Base-by-base conservation (phyloP, 352 stramenopile genomes). In the Phytophthora europaea region DNA sequence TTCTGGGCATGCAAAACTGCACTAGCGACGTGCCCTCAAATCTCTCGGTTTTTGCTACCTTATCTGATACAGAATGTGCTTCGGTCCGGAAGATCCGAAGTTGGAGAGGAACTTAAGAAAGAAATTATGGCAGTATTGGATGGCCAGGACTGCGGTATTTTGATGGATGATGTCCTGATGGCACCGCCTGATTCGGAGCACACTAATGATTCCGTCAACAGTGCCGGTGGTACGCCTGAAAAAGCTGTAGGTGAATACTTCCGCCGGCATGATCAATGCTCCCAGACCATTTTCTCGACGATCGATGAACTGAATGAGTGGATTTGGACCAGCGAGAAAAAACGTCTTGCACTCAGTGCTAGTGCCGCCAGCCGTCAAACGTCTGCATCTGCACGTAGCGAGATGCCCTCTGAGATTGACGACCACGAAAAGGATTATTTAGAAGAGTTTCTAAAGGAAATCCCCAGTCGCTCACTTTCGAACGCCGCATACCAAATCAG, bases 241-340 rank as follows among this genome's bases (percentile, higher is more conserved):
- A 78, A 72, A 47, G 55, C 70, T 13, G 75, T 86, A 65, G 81
- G 74, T 3, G 89, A 94, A 36, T 85, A 88, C 52, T 90, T 88
- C 28, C 93, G 88, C 66, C 86, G 88, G 0, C 87, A 96, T 72
- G 88, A 97, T 56, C 90, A 96, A 57, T 97, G 90, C 59, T 88
- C 81, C 8, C 90, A 97, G 63, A 94, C 83, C 0, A 92, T 97
- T 65, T 93, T 97, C 53, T 91, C 89, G 12, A 94, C 87, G 2
- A 87, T 97, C 20, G 90, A 97, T 74, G 89, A 96, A 48, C 67
- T 97, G 8, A 97, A 95, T 65, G 89, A 97, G 15, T 97, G 90
- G 90, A 81, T 97, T 16, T 97, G 90, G 90, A 90, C 70, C 38
- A 93, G 72, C 53, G 89, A 95, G 58, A 94, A 95, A 59, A 97